These are phyloP conservation scores for Fomes fomentarius DNA, from an alignment of 1,284 basidiomycete genomes.

Conservation along the genomic window DNA sequence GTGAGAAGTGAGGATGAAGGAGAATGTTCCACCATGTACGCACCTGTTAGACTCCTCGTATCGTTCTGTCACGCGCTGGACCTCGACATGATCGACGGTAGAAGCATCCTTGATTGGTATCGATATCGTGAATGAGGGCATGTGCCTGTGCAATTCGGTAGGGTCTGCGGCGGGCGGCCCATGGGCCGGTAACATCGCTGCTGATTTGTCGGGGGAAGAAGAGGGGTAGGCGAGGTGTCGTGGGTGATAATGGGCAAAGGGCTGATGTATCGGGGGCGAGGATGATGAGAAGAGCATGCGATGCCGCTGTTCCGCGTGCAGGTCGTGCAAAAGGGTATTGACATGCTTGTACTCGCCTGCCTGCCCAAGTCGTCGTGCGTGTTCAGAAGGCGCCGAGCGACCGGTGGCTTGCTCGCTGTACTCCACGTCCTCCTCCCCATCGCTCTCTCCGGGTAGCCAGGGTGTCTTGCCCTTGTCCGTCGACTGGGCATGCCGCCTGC, in stretches of 20 bases:
- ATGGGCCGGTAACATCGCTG: not conserved
- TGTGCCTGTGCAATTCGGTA: not conserved
- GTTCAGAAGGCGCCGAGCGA: conserved; percentile 26
- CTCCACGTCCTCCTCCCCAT: conserved; percentile 37
- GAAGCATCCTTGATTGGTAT: conserved; percentile 15
- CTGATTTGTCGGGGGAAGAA: conserved; percentile 1
- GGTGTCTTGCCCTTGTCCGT: conserved; percentile 1
- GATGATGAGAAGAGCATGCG: conserved; percentile 49
- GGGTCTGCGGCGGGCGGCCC: not conserved
- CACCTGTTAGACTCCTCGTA: conserved; percentile 72
- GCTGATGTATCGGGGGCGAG: conserved; percentile 9
- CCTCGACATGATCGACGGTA: conserved; percentile 36
- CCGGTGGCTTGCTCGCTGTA: conserved; percentile 29
- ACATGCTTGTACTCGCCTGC: conserved; percentile 52
- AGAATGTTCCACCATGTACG: conserved; percentile 14
- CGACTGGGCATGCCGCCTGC: conserved; percentile 29
- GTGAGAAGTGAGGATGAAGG: conserved; percentile 4
- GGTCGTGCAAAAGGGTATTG: conserved; percentile 66
- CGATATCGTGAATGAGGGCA: conserved; percentile 13
- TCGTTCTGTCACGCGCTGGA: conserved; percentile 50
- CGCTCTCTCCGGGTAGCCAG: conserved; percentile 16
- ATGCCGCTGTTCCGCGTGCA: conserved; percentile 69
- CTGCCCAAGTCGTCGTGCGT: conserved; percentile 26
- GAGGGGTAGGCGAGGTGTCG: not conserved
- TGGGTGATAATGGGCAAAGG: conserved; percentile 4